Conservation (phyloP, 1,139 yeast genomes). For the Sugiyamaella xylanicola region DNA sequence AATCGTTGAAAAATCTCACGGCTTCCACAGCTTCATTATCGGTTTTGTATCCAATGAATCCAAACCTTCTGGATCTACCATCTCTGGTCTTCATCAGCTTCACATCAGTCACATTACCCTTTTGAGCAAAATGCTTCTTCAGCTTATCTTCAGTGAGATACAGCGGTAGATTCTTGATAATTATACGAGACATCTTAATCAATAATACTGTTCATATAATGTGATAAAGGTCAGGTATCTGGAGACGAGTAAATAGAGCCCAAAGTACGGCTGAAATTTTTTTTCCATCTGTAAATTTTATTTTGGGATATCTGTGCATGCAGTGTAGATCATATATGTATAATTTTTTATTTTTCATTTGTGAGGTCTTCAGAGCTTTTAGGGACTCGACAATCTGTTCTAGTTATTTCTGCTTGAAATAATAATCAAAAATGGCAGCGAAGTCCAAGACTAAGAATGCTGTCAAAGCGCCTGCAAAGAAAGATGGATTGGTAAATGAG, state of each 20-base stretch:
- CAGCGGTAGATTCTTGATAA: conserved; percentile 90
- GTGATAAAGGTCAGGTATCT: background rate
- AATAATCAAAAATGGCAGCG: conserved; percentile 2
- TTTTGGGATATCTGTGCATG: background rate
- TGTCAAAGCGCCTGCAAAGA: background rate
- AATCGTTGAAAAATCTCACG: conserved; percentile 69
- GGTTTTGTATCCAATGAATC: conserved; percentile 82
- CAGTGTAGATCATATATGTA: conserved; percentile 12
- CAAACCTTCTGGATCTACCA: conserved; percentile 91
- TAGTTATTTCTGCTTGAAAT: too few species aligned
- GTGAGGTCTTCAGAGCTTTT: too few species aligned
- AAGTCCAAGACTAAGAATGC: conserved; percentile 13
- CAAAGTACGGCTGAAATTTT: conserved; percentile 13
- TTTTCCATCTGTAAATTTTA: conserved; percentile 1
- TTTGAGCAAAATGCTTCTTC: conserved; percentile 65
- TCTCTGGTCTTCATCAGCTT: conserved; percentile 75
- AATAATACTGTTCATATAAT: background rate
- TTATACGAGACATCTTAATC: conserved; percentile 70
- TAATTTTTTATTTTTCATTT: conserved; percentile 7
- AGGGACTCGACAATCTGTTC: too few species aligned
- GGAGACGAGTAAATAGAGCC: background rate
- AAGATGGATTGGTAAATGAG: background rate
- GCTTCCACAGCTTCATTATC: conserved; percentile 77
- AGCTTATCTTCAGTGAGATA: conserved; percentile 78
- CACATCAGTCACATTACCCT: conserved; percentile 74